Evolutionary conservation across 345 rosid genomes (phyloP).

Genomic region (Rhizophora apiculata): DNA sequence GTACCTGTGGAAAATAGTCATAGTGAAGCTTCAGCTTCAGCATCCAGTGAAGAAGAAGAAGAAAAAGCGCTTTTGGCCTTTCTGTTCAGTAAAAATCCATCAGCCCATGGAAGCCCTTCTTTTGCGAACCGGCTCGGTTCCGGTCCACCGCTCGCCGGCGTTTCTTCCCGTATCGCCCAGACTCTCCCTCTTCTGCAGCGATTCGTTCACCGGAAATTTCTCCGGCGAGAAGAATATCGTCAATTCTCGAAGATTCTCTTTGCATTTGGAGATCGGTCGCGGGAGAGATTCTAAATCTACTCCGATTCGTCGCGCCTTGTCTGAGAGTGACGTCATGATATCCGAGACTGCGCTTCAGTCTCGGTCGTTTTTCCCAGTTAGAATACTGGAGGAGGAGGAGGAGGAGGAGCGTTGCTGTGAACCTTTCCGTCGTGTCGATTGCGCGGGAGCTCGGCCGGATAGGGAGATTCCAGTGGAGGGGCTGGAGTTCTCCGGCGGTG

Average conservation of each 20-base stretch:
- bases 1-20: background rate
- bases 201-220: conserved; percentile 40
- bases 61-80: background rate
- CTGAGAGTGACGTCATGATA: conserved; percentile 47
- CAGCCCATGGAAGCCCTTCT: conserved; percentile 51
- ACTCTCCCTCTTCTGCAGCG: conserved; percentile 34
- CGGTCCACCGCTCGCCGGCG: conserved; percentile 22
- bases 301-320: conserved; percentile 47
- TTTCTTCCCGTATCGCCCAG: conserved; percentile 30
- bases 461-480: conserved; percentile 41
- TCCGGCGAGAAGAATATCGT: conserved; percentile 39
- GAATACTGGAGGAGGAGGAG: conserved; percentile 53
- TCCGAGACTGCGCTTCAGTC: conserved; percentile 27
- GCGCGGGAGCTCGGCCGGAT: conserved; percentile 32
- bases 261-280: conserved; percentile 38
- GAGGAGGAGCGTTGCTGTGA: conserved; percentile 19
- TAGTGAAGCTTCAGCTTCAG: background rate
- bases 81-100: background rate
- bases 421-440: background rate
- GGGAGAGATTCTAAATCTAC: background rate
- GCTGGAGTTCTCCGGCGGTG: conserved; percentile 33
- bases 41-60: background rate
- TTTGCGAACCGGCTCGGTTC: conserved; percentile 55
- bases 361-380: conserved; percentile 30
- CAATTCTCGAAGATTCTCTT: conserved; percentile 36